Base-by-base conservation (phyloP, 2,329 filamentous ascomycete genomes). In the Trichoderma brevicompactum region DNA sequence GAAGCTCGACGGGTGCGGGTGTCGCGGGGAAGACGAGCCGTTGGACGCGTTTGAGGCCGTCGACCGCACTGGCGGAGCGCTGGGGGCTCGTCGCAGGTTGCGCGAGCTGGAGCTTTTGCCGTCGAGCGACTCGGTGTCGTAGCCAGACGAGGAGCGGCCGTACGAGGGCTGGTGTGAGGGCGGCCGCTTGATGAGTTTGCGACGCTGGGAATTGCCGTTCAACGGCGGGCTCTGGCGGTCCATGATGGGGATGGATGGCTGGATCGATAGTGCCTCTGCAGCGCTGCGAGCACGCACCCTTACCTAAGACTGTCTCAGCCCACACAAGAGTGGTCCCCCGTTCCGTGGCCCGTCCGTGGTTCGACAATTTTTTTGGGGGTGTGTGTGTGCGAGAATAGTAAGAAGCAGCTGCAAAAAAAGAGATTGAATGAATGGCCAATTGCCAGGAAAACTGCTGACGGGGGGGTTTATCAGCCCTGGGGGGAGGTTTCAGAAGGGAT, bases 171-270 rank as follows among this genome's bases (percentile, higher is more conserved):
- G 78, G 69, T 80, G 76, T 49, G 79, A 78, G 56, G 83, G 84
- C 65, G 85, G 85, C 75, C 86, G 87, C 80, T 89, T 89, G 74
- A 85, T 84, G 70, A 89, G 84, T 75, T 79, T 82, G 78, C 86
- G 85, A 78, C 87, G 85, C 69, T 84, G 81, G 67, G 81, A 82
- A 72, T 72, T 78, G 78, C 79, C 78, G 78, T 79, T 79, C 73
- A 78, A 75, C 70, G 77, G 72, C 73, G 76, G 76, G 72, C 76
- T 77, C 71, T 76, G 78, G 74, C 75, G 76, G 75, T 83, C 81
- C 81, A 83, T 83, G 79, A 78, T 81, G 58, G 48, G 53, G 23
- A 53, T 66, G 53, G 38, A 44, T 44, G n/a, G 56, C 49, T 49
- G 32, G 54, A 28, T 49, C 10, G 34, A n/a, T 15, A 5, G 52